These are phyloP conservation scores for Rhododendron mucronatum DNA, from an alignment of 148 eudicot species.

Conservation along the genomic window DNA sequence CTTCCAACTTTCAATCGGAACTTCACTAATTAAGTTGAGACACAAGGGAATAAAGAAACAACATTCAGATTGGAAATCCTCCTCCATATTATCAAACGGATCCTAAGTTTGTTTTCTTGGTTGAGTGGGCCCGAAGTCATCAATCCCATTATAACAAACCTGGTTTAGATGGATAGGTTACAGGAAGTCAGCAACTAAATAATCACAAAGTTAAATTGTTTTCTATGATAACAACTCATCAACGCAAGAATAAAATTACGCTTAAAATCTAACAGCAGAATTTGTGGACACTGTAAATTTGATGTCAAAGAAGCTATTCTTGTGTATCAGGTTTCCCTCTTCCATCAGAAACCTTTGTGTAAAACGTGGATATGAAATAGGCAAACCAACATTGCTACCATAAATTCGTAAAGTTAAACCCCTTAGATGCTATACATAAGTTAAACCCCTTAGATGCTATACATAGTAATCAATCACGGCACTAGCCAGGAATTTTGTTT, in stretches of 20 bases:
- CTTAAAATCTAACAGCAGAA: not conserved
- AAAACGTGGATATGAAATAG: too few species aligned
- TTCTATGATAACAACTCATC: not conserved
- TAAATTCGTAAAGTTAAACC: too few species aligned
- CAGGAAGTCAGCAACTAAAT: not conserved
- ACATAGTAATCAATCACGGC: too few species aligned
- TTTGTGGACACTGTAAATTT: not conserved
- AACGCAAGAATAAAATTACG: not conserved
- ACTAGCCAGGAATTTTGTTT: too few species aligned
- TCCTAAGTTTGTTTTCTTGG: conserved; percentile 5
- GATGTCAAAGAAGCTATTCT: not conserved
- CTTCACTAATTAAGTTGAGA: not conserved
- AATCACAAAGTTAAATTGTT: not conserved
- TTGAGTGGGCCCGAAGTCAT: conserved; percentile 42
- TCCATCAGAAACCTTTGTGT: not conserved
- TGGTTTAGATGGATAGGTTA: conserved; percentile 4
- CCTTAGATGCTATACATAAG: too few species aligned
- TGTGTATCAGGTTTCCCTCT: not conserved
- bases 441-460: too few species aligned
- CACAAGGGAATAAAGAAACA: not conserved
- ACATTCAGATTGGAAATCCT: not conserved
- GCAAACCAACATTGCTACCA: too few species aligned
- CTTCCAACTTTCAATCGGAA: not conserved
- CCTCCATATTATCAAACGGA: not conserved
- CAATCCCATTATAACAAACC: conserved; percentile 69